These are phyloP conservation scores for Ettlia oleoabundans DNA, from an alignment of 139 green algal genomes.

Conservation along the genomic window DNA sequence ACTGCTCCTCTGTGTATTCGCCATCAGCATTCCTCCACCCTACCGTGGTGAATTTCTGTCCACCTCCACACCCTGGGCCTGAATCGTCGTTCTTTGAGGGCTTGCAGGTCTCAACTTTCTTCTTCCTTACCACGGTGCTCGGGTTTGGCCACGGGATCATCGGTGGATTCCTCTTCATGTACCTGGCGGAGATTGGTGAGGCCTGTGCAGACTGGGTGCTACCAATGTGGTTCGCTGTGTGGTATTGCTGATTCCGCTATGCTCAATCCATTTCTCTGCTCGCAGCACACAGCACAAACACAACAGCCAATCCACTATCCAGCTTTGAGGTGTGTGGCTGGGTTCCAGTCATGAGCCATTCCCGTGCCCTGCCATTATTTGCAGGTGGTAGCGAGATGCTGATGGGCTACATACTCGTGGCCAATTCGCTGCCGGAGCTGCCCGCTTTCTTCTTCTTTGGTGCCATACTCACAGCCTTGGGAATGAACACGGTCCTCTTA, in stretches of 20 bases:
- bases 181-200: constrained; percentile 19
- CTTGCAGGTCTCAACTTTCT: constrained; percentile 29
- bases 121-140: constrained; percentile 17
- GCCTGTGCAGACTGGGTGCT: too few relatives aligned
- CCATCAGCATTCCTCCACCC: too few relatives aligned
- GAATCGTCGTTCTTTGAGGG: too few relatives aligned
- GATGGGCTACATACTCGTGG: constrained; percentile 35
- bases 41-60: too few relatives aligned
- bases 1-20: too few relatives aligned
- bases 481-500: constrained; percentile 39
- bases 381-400: constrained; percentile 30
- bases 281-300: too few relatives aligned
- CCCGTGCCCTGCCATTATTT: neutral
- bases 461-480: constrained; percentile 10
- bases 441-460: constrained; percentile 36
- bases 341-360: neutral
- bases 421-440: constrained; percentile 29
- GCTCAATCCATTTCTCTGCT: too few relatives aligned
- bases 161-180: constrained; percentile 39
- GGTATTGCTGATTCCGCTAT: too few relatives aligned
- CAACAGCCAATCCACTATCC: too few relatives aligned
- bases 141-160: constrained; percentile 41
- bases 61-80: neutral
- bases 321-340: too few relatives aligned
- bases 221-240: too few relatives aligned